Evolutionary conservation across 257 asterid species (phyloP).

Genomic region (Forsythia suspensa): DNA sequence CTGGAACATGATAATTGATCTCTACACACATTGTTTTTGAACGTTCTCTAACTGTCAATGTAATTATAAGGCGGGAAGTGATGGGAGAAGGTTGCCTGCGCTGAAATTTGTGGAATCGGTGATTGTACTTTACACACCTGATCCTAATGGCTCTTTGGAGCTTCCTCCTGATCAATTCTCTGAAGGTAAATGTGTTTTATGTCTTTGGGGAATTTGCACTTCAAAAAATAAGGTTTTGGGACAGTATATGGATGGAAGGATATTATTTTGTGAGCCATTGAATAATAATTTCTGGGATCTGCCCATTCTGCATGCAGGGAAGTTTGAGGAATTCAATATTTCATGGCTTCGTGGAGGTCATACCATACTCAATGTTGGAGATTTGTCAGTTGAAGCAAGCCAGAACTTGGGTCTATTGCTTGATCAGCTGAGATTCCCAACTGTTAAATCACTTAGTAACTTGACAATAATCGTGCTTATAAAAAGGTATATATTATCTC

Average conservation of each 20-base stretch:
- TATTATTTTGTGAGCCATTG: background rate
- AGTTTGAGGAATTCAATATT: slow-evolving; percentile 65
- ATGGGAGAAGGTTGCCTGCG: slow-evolving; percentile 90
- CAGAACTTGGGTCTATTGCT: slow-evolving; percentile 76
- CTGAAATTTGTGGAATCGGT: slow-evolving; percentile 87
- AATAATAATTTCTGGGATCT: background rate
- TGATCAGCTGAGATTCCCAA: slow-evolving; percentile 86
- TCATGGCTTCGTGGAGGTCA: slow-evolving; percentile 99
- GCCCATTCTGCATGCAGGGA: slow-evolving; percentile 42
- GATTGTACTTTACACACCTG: slow-evolving; percentile 86
- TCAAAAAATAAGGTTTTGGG: slow-evolving; percentile 9
- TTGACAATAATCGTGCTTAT: slow-evolving; percentile 77
- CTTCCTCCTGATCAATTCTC: slow-evolving; percentile 69
- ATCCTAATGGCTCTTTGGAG: slow-evolving; percentile 78
- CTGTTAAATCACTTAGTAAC: slow-evolving; percentile 72
- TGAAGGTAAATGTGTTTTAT: slow-evolving; percentile 53
- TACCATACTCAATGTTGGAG: slow-evolving; percentile 80
- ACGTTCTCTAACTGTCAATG: slow-evolving; percentile 34
- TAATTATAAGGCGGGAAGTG: slow-evolving; percentile 66
- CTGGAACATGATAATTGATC: slow-evolving; percentile 7
- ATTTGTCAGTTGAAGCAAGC: slow-evolving; percentile 90
- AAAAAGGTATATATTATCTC: slow-evolving; percentile 50
- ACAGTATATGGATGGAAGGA: slow-evolving; percentile 6
- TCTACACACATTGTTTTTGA: slow-evolving; percentile 15
- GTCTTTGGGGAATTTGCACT: background rate